These are phyloP conservation scores for Calvatia gigantea DNA, from an alignment of 768 basidiomycete species.

Conservation along the genomic window DNA sequence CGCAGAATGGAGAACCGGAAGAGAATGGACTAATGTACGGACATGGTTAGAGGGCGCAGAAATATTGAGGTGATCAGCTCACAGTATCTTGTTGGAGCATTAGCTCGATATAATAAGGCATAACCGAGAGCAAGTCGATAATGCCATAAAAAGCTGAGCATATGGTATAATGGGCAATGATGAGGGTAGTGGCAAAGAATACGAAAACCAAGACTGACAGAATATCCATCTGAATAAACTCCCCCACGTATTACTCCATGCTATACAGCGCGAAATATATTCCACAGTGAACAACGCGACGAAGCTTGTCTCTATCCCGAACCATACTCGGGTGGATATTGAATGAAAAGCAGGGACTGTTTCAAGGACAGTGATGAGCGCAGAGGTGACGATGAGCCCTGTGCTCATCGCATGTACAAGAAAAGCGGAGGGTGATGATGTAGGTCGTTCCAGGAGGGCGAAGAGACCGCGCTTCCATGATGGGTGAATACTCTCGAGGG, in stretches of 20 bases:
- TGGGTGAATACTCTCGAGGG: slow-evolving; percentile 35
- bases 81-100: slow-evolving; percentile 84
- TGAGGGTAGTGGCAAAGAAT: not conserved
- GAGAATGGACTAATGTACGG: slow-evolving; percentile 52
- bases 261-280: slow-evolving; percentile 67
- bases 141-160: slow-evolving; percentile 72
- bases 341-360: slow-evolving; percentile 76
- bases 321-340: slow-evolving; percentile 70
- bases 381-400: slow-evolving; percentile 68
- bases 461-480: slow-evolving; percentile 65
- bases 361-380: slow-evolving; percentile 73
- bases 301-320: slow-evolving; percentile 81
- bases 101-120: slow-evolving; percentile 89
- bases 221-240: slow-evolving; percentile 61
- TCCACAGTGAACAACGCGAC: slow-evolving; percentile 88
- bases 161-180: slow-evolving; percentile 14
- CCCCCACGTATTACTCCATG: slow-evolving; percentile 71
- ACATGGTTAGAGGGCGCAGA: not conserved
- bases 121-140: slow-evolving; percentile 79
- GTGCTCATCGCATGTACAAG: slow-evolving; percentile 70
- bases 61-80: slow-evolving; percentile 3
- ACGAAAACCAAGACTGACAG: slow-evolving; percentile 43
- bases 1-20: slow-evolving; percentile 91
- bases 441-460: slow-evolving; percentile 76
- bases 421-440: slow-evolving; percentile 74